Evolutionary conservation across 805 yeast genomes (phyloP), one percentile per base, ranked within the genome.

Genomic region (Saturnispora galanensis): DNA sequence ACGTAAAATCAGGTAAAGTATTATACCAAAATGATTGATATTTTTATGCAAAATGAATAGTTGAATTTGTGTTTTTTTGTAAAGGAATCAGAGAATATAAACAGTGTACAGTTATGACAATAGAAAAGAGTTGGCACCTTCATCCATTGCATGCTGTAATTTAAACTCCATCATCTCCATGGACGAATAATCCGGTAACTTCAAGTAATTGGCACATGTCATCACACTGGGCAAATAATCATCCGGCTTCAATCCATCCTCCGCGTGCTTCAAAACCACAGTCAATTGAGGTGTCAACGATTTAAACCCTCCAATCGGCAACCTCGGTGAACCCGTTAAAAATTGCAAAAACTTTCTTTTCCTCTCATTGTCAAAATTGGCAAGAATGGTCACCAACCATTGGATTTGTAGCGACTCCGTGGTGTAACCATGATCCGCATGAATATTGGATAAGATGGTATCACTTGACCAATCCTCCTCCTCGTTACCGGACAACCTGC

Each of bases 171-270:
- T 71, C 1, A 84, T 62, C 13, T 70, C 78, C 47, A 70, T 73
- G 31, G 74, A 66, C 3, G 86, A 73, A 58, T 90, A 93, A 50
- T 83, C 76, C 5, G 98, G 97, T 16, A 93, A 66, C 60, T 90
- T 90, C 52, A 90, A 69, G 58, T 90, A 93, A 59, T 90, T 90
- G 3, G 95, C 97, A 68, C 98, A 90, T 0, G 98, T 90, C 98
- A 90, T 90, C 3, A 93, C 98, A 64, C 96, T 86, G 2, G 98
- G 97, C 46, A 93, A 68, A 56, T 82, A 88, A 49, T 80, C 87
- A 61, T 90, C 95, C 5, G 84, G 73, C 10, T 65, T 62, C 21
- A 75, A 58, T 0, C 79, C 82, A 39, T 74, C 79, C 42, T 90
- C 97, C n/a, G 81, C 73, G 47, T 74, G 79, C 57, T 86, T 88